Conservation (phyloP, 805 yeast species). For the Candida golubevii region DNA sequence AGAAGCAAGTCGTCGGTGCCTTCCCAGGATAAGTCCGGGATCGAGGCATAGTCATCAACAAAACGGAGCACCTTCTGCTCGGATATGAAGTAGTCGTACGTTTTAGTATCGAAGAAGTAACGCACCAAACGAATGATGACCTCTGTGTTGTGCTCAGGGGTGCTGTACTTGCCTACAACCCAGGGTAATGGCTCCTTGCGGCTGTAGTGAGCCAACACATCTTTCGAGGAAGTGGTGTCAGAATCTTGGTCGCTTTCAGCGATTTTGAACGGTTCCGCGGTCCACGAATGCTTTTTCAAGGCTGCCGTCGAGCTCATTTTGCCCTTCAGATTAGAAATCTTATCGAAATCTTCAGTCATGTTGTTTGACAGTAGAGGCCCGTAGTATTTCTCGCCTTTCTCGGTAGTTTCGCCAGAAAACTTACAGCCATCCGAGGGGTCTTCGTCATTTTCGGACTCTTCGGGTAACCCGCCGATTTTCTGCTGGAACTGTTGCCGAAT, state of each 20-base stretch:
- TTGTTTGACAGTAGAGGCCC: slow-evolving; percentile 49
- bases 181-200: slow-evolving; percentile 32
- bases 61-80: slow-evolving; percentile 31
- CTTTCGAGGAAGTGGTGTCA: neutral
- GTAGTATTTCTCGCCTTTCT: slow-evolving; percentile 41
- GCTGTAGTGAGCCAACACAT: no score
- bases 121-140: slow-evolving; percentile 35
- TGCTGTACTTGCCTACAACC: slow-evolving; percentile 13
- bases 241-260: slow-evolving; percentile 5
- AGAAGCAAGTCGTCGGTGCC: slow-evolving; percentile 47
- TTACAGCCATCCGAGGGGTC: slow-evolving; percentile 7
- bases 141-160: slow-evolving; percentile 24
- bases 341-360: slow-evolving; percentile 39
- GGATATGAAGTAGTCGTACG: slow-evolving; percentile 39
- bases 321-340: slow-evolving; percentile 1
- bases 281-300: slow-evolving; percentile 10
- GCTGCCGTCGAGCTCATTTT: neutral
- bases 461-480: neutral
- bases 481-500: slow-evolving; percentile 2
- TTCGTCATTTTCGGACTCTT: neutral
- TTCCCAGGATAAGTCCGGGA: slow-evolving; percentile 39
- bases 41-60: slow-evolving; percentile 30
- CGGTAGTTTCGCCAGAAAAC: slow-evolving; percentile 36
- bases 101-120: slow-evolving; percentile 36
- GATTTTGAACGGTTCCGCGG: slow-evolving; percentile 4